Percentiles rank a stretch among this genome's conserved stretches.
phyloP scores from a whole-genome alignment of 176 grass and related monocot genomes.

The Triticum monococcum region DNA sequence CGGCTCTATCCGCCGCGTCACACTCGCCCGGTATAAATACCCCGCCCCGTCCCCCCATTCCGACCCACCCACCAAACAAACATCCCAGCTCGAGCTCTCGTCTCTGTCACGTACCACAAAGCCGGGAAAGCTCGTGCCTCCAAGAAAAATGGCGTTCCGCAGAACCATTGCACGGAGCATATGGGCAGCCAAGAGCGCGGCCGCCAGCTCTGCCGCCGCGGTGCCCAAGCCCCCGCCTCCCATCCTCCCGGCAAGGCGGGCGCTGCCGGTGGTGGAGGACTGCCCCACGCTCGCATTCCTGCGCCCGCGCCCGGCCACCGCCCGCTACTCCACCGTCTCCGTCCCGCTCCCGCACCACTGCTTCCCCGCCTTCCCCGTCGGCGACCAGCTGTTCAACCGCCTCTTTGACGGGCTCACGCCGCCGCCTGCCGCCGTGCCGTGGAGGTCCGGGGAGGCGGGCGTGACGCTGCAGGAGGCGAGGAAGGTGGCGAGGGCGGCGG shows the following conservation, averaged over 20 bases:
- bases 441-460: neutral
- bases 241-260: neutral
- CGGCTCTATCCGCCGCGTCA: neutral
- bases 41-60: neutral
- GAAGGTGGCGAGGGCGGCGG: slow-evolving; percentile 60
- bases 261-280: slow-evolving; percentile 42
- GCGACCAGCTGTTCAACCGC: slow-evolving; percentile 54
- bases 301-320: slow-evolving; percentile 10
- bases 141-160: slow-evolving; percentile 49
- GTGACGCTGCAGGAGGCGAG: slow-evolving; percentile 54
- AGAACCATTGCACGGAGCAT: slow-evolving; percentile 49
- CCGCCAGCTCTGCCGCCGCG: neutral
- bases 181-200: slow-evolving; percentile 36
- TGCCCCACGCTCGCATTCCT: slow-evolving; percentile 45
- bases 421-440: neutral
- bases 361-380: slow-evolving; percentile 72
- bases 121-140: neutral
- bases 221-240: slow-evolving; percentile 6
- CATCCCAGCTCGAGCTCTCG: neutral
- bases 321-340: slow-evolving; percentile 24
- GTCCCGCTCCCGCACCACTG: slow-evolving; percentile 55
- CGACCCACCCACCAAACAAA: neutral
- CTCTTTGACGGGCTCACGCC: slow-evolving; percentile 49
- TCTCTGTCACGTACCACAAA: slow-evolving; percentile 19
- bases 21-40: slow-evolving; percentile 53